Conservation (phyloP, 179 eudicot species). For the Amaranthus tricolor region DNA sequence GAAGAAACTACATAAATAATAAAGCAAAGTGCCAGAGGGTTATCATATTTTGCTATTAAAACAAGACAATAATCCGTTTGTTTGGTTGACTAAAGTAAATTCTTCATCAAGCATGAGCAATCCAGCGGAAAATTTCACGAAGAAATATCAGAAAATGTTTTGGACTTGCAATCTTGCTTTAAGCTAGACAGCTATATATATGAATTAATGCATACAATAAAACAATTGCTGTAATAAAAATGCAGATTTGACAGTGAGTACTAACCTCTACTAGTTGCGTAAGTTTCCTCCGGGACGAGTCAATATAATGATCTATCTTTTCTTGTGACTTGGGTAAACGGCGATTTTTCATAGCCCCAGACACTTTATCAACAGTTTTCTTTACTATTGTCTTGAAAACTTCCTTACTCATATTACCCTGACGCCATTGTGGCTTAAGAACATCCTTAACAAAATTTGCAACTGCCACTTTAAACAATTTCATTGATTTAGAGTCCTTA, state of each 20-base stretch:
- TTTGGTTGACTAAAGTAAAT: neutral
- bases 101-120: neutral
- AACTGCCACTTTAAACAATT: constrained; percentile 73
- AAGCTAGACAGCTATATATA: neutral
- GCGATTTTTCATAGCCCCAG: constrained; percentile 87
- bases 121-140: neutral
- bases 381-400: constrained; percentile 96
- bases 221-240: neutral
- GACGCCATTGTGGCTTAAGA: constrained; percentile 94
- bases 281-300: constrained; percentile 80
- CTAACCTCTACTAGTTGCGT: constrained; percentile 88
- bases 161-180: neutral
- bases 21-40: neutral
- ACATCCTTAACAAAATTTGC: constrained; percentile 92
- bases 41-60: neutral
- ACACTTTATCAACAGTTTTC: constrained; percentile 95
- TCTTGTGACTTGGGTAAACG: constrained; percentile 80
- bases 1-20: neutral
- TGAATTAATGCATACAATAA: neutral
- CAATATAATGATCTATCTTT: constrained; percentile 85
- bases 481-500: constrained; percentile 88
- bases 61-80: neutral
- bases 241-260: neutral
- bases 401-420: constrained; percentile 99
- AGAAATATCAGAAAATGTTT: neutral